A percentile compares a stretch with the other conserved stretches of the same genome.
Conservation (phyloP, 129 eudicot species). For the Flaveria trinervia region DNA sequence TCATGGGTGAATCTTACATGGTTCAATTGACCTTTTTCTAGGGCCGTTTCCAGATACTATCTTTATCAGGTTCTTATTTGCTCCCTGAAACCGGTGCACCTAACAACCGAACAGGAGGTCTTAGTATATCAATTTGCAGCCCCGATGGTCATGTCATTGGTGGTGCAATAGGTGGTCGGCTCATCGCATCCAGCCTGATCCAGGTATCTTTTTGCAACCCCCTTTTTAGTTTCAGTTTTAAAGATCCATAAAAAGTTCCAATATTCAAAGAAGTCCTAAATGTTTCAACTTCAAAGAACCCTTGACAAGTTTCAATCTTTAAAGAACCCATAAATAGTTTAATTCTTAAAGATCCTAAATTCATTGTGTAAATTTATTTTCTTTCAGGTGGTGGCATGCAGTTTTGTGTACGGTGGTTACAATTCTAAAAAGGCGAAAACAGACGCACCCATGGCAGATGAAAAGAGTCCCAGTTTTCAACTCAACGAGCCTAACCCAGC, state of each 20-base stretch:
- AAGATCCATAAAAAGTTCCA: neutral
- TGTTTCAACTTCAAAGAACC: too few relatives aligned
- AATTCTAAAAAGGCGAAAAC: constrained; percentile 46
- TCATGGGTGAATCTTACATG: constrained; percentile 12
- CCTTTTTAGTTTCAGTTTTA: neutral
- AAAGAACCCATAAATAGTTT: too few relatives aligned
- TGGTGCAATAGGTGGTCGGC: constrained; percentile 78
- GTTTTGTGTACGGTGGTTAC: constrained; percentile 77
- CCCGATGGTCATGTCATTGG: constrained; percentile 85
- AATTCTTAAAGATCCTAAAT: too few relatives aligned
- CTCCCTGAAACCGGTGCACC: constrained; percentile 68
- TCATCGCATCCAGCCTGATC: constrained; percentile 68
- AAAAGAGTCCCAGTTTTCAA: constrained; percentile 29
- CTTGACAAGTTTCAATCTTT: too few relatives aligned
- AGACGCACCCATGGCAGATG: constrained; percentile 42
- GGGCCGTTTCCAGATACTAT: constrained; percentile 88
- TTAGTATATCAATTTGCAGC: constrained; percentile 79
- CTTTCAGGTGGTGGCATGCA: constrained; percentile 76
- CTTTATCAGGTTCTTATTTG: constrained; percentile 88
- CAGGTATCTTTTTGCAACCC: constrained; percentile 51
- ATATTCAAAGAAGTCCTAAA: too few relatives aligned
- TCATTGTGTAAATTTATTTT: too few relatives aligned
- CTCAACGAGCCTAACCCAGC: constrained; percentile 36
- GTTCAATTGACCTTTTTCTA: constrained; percentile 28
- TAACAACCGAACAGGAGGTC: constrained; percentile 73